A percentile compares a stretch with the other conserved stretches of the same genome.
These are phyloP conservation scores for Senna siamea DNA, from an alignment of 306 rosid genomes.

Conservation along the genomic window DNA sequence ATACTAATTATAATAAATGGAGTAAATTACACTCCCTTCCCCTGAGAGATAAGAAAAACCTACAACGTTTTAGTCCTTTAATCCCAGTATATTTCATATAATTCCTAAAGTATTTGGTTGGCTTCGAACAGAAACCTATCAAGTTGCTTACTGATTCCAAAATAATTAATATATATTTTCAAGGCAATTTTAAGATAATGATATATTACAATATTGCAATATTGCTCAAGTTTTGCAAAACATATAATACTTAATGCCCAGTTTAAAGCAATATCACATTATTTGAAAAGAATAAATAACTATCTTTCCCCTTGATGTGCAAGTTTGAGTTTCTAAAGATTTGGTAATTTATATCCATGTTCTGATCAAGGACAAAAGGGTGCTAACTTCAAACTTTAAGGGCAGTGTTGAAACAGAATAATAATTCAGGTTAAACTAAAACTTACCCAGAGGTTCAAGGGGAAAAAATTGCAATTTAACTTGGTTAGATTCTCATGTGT, in stretches of 20 bases:
- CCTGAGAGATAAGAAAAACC: too few species aligned
- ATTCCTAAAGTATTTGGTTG: too few species aligned
- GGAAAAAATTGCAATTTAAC: too few species aligned
- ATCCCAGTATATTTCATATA: too few species aligned
- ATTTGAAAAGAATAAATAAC: slow-evolving; percentile 20
- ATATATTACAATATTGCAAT: neutral
- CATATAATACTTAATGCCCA: neutral
- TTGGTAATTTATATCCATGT: neutral
- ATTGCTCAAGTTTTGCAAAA: neutral
- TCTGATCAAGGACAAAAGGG: slow-evolving; percentile 3
- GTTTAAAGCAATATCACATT: slow-evolving; percentile 2
- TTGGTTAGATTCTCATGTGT: too few species aligned
- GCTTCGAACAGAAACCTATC: too few species aligned
- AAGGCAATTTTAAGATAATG: neutral
- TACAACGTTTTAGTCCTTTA: too few species aligned
- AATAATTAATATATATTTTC: too few species aligned
- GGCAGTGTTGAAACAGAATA: slow-evolving; percentile 9
- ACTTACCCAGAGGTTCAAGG: neutral
- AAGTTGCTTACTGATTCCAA: slow-evolving; percentile 1
- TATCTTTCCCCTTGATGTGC: neutral
- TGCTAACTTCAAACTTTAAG: slow-evolving; percentile 4
- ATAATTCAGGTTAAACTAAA: neutral
- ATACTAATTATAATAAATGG: neutral
- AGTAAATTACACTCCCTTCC: too few species aligned
- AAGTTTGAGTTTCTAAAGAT: neutral